These are phyloP conservation scores for Nitzschia sp. DNA, from an alignment of 108 stramenopile genomes.

Conservation along the genomic window DNA sequence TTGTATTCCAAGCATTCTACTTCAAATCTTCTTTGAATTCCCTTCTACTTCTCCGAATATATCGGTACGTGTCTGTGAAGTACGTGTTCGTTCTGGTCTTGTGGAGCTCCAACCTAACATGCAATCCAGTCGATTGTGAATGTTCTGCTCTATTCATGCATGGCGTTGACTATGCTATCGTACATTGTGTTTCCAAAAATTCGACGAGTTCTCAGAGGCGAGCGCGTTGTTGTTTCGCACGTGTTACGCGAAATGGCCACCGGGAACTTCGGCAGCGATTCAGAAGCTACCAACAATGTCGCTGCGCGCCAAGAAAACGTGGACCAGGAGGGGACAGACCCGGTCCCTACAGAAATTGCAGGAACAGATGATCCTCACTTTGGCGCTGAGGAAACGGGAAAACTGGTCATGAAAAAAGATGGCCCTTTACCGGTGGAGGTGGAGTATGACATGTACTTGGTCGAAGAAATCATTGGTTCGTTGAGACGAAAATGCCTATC, in stretches of 20 bases:
- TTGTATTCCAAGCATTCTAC: neutral
- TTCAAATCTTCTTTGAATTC: conserved; percentile 2
- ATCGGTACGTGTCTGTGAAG: neutral
- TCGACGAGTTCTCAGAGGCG: conserved; percentile 8
- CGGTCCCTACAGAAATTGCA: neutral
- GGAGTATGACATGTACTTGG: neutral
- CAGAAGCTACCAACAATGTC: too few relatives aligned
- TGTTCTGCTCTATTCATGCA: neutral
- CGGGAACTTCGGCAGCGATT: neutral
- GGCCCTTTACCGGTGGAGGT: conserved; percentile 8
- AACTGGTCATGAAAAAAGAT: neutral
- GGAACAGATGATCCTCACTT: neutral
- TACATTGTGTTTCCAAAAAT: conserved; percentile 15
- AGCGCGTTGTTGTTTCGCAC: conserved; percentile 5
- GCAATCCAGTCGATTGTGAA: neutral
- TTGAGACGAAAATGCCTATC: neutral
- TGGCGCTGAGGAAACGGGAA: neutral
- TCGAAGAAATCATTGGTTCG: neutral
- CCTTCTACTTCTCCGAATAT: conserved; percentile 6
- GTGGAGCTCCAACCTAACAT: too few relatives aligned
- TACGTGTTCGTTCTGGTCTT: neutral
- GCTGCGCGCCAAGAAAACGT: too few relatives aligned
- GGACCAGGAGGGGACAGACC: neutral
- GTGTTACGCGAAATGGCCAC: conserved; percentile 9
- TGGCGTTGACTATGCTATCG: neutral